These are phyloP conservation scores for Pelomyxa schiedti DNA, from an alignment of 78 protist genomes.

Conservation along the genomic window DNA sequence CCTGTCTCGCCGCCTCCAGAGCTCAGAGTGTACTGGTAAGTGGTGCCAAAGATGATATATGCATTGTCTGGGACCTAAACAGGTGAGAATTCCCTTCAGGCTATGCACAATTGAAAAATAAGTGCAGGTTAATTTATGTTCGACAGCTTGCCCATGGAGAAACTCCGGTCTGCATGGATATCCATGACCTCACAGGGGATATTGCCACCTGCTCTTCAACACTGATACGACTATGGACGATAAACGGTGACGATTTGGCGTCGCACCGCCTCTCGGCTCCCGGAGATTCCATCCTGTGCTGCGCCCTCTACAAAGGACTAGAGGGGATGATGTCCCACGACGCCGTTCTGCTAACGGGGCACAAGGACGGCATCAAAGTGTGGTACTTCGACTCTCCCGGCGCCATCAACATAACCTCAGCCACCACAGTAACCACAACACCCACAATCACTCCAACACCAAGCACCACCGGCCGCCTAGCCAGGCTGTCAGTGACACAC, in stretches of 20 bases:
- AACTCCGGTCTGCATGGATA: conserved; percentile 10
- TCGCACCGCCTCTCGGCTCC: conserved; percentile 22
- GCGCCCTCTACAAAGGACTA: conserved; percentile 25
- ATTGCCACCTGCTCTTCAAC: conserved; percentile 31
- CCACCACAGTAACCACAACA: too few relatives aligned
- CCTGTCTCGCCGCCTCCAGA: conserved; percentile 36
- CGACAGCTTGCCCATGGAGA: background rate
- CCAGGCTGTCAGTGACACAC: too few relatives aligned
- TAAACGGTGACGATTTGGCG: conserved; percentile 21
- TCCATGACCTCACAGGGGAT: conserved; percentile 43
- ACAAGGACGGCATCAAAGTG: conserved; percentile 37
- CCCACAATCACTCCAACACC: too few relatives aligned
- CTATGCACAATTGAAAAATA: too few relatives aligned
- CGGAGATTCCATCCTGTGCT: conserved; percentile 23
- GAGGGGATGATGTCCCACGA: conserved; percentile 28
- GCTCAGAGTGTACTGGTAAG: conserved; percentile 32
- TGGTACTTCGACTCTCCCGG: conserved; percentile 46
- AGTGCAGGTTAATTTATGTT: conserved; percentile 18
- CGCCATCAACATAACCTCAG: too few relatives aligned
- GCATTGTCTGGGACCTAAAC: conserved; percentile 71
- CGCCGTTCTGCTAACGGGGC: conserved; percentile 34
- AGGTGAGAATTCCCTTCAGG: too few relatives aligned
- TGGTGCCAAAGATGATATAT: conserved; percentile 50
- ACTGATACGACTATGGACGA: conserved; percentile 14
- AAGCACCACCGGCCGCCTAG: too few relatives aligned